Conservation (phyloP, 345 rosid genomes). For the Euphorbia pulcherrima region DNA sequence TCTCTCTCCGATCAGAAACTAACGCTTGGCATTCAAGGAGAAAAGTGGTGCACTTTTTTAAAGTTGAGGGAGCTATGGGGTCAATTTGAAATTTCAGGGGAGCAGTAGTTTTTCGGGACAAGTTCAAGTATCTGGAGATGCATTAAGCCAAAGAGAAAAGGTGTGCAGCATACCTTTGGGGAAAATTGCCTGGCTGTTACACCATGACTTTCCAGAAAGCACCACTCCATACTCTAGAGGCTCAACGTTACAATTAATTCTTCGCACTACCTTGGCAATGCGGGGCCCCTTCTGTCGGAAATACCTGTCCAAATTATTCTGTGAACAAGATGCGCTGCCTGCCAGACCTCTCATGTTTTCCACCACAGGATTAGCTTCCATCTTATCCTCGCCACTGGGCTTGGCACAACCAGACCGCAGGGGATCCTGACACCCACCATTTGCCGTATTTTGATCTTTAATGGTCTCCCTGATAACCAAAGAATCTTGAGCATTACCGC, state of each 20-base stretch:
- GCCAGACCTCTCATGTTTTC: slow-evolving; percentile 37
- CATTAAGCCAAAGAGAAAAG: no score
- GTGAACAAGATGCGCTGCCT: slow-evolving; percentile 53
- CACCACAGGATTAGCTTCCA: slow-evolving; percentile 43
- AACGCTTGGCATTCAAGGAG: no score
- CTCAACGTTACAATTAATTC: slow-evolving; percentile 92
- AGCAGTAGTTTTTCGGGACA: no score
- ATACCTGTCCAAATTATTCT: slow-evolving; percentile 64
- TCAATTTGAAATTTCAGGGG: no score
- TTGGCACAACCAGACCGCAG: slow-evolving; percentile 31
- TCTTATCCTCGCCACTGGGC: slow-evolving; percentile 34
- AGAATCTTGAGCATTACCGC: slow-evolving; percentile 32
- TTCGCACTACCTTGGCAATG: slow-evolving; percentile 93
- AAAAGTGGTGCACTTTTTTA: no score
- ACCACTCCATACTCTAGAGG: slow-evolving; percentile 71
- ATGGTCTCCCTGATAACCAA: slow-evolving; percentile 22
- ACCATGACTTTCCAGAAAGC: slow-evolving; percentile 79
- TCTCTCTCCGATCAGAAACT: no score
- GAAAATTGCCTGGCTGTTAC: slow-evolving; percentile 75
- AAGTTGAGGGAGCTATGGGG: no score
- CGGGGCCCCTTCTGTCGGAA: slow-evolving; percentile 96
- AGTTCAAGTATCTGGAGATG: no score
- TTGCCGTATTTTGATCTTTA: slow-evolving; percentile 24
- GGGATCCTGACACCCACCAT: slow-evolving; percentile 23
- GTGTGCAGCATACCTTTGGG: slow-evolving; percentile 69